Conservation (phyloP, 1,284 basidiomycete species). For the Moniliella sp. region DNA sequence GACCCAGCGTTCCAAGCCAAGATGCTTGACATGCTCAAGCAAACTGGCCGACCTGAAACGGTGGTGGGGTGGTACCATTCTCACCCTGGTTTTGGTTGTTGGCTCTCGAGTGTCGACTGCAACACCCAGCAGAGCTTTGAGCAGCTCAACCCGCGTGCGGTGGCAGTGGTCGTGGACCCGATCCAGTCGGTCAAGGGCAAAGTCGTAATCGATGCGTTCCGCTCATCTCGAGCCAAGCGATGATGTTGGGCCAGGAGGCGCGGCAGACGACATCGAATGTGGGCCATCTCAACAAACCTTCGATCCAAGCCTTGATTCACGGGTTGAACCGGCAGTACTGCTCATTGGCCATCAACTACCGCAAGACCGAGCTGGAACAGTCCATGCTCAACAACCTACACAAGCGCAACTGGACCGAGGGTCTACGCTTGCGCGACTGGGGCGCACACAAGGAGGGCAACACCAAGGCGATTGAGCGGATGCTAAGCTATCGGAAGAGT, state of each 20-base stretch:
- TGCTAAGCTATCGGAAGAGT: conserved; percentile 28
- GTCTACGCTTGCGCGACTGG: conserved; percentile 26
- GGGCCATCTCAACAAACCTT: conserved; percentile 93
- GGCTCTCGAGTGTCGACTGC: conserved; percentile 94
- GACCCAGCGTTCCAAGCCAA: conserved; percentile 96
- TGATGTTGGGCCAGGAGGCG: conserved; percentile 61
- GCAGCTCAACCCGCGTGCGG: conserved; percentile 74
- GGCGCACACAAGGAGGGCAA: conserved; percentile 29
- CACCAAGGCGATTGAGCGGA: conserved; percentile 23
- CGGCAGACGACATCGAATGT: conserved; percentile 95
- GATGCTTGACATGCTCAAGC: conserved; percentile 98
- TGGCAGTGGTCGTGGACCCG: conserved; percentile 92
- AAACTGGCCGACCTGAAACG: conserved; percentile 89
- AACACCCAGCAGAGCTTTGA: conserved; percentile 99
- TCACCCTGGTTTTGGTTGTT: conserved; percentile 97
- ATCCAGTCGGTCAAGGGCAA: conserved; percentile 82
- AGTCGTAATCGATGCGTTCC: conserved; percentile 97
- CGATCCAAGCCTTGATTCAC: conserved; percentile 52
- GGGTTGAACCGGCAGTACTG: conserved; percentile 34
- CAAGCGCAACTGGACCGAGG: conserved; percentile 32
- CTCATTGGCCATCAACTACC: conserved; percentile 31
- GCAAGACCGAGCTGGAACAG: conserved; percentile 33
- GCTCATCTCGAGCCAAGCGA: conserved; percentile 37
- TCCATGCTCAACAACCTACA: conserved; percentile 32
- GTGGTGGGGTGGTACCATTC: conserved; percentile 99